These are phyloP conservation scores for Backusella tuberculispora DNA, from an alignment of 192 early-diverging fungal genomes.

Conservation along the genomic window DNA sequence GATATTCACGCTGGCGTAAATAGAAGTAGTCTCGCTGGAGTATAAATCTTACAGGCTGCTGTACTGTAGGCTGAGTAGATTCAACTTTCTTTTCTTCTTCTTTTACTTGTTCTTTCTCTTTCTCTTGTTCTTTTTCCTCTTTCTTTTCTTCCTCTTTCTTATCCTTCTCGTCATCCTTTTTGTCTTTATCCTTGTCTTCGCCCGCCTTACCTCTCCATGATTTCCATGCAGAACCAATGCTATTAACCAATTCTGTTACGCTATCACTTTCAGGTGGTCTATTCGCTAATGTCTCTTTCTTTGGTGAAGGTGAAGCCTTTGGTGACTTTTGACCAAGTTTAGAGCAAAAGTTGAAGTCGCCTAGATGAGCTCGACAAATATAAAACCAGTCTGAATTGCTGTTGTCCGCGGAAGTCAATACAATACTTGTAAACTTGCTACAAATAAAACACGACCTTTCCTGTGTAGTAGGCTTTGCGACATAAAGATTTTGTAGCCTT, in stretches of 20 bases:
- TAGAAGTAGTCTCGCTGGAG: slow-evolving; percentile 55
- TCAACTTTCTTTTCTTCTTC: slow-evolving; percentile 27
- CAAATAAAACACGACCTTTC: slow-evolving; percentile 58
- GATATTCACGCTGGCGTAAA: slow-evolving; percentile 47
- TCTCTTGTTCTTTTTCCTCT: not conserved
- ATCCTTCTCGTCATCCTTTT: slow-evolving; percentile 41
- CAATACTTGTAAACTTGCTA: slow-evolving; percentile 52
- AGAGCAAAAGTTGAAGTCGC: slow-evolving; percentile 49
- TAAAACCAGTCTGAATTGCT: slow-evolving; percentile 59
- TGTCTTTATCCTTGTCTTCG: slow-evolving; percentile 38
- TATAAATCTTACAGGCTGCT: slow-evolving; percentile 45
- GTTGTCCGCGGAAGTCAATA: slow-evolving; percentile 51
- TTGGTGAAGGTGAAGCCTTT: slow-evolving; percentile 35
- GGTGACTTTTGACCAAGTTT: slow-evolving; percentile 42
- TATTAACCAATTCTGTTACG: slow-evolving; percentile 34
- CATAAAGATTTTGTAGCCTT: slow-evolving; percentile 40
- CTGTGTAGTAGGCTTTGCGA: slow-evolving; percentile 32
- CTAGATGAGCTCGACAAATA: slow-evolving; percentile 48
- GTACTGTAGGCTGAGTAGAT: slow-evolving; percentile 21
- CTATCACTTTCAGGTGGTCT: slow-evolving; percentile 39
- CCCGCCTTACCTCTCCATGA: slow-evolving; percentile 34
- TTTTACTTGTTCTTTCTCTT: slow-evolving; percentile 23
- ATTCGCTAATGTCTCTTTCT: slow-evolving; percentile 33
- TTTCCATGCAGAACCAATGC: slow-evolving; percentile 42
- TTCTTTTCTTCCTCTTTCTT: slow-evolving; percentile 26